Evolutionary conservation across 371 early-diverging fungal species (phyloP).

Genomic region (Sporodiniella umbellata): DNA sequence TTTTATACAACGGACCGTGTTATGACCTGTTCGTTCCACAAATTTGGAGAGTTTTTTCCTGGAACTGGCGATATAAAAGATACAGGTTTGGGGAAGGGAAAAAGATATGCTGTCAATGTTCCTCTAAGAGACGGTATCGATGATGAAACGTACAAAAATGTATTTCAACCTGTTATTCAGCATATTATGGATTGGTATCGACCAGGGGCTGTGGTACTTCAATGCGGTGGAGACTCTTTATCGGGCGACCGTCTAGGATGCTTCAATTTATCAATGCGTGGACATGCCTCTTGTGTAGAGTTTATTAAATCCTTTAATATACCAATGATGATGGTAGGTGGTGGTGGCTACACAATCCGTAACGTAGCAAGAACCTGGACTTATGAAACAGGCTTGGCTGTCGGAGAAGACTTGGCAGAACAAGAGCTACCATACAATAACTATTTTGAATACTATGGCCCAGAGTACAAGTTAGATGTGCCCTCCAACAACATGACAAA

Average conservation of each 20-base stretch:
- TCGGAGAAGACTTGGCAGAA: constrained; percentile 66
- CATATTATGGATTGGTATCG: constrained; percentile 92
- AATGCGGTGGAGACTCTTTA: constrained; percentile 99
- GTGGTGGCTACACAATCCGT: constrained; percentile 99
- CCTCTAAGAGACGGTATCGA: constrained; percentile 98
- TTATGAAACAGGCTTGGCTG: constrained; percentile 94
- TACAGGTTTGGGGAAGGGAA: constrained; percentile 85
- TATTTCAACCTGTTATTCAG: constrained; percentile 91
- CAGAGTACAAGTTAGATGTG: constrained; percentile 92
- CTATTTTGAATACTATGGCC: constrained; percentile 93
- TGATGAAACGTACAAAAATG: constrained; percentile 86
- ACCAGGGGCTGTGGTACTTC: constrained; percentile 95
- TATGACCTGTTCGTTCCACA: constrained; percentile 98
- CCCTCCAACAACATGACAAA: constrained; percentile 96
- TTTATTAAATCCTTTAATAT: constrained; percentile 92
- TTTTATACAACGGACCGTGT: constrained; percentile 99
- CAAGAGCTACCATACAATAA: constrained; percentile 91
- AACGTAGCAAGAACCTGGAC: constrained; percentile 99
- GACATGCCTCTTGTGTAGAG: constrained; percentile 90
- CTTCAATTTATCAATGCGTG: constrained; percentile 93
- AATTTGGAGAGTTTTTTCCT: constrained; percentile 99
- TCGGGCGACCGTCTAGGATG: constrained; percentile 98
- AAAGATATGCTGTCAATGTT: constrained; percentile 94
- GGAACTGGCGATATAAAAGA: constrained; percentile 95
- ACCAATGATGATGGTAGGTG: constrained; percentile 95